Evolutionary conservation across 306 rosid genomes (phyloP).

Genomic region (Lathyrus sativus): DNA sequence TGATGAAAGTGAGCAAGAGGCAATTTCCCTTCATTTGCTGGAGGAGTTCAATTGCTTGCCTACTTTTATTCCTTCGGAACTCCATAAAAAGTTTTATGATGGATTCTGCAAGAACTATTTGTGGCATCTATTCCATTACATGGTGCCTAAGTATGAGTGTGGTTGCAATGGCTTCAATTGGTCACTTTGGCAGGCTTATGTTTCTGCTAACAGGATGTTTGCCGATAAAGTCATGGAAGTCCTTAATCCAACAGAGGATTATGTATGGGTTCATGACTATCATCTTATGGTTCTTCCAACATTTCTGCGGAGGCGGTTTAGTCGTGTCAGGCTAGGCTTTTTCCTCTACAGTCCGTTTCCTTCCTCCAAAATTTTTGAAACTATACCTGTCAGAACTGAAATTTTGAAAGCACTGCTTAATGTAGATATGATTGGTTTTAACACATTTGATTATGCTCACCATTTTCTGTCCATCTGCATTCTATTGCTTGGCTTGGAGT

Average conservation of each 20-base stretch:
- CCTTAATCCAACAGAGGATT: constrained; percentile 68
- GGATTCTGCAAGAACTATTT: constrained; percentile 84
- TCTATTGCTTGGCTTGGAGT: constrained; percentile 80
- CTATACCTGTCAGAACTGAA: constrained; percentile 80
- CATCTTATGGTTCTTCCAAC: constrained; percentile 97
- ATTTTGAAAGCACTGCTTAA: constrained; percentile 75
- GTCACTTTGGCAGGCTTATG: constrained; percentile 82
- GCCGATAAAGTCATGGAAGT: constrained; percentile 83
- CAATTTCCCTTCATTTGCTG: constrained; percentile 56
- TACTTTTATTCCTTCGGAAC: constrained; percentile 65
- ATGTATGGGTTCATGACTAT: constrained; percentile 90
- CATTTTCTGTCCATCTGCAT: constrained; percentile 86
- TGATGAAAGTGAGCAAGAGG: constrained; percentile 67
- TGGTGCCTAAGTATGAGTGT: constrained; percentile 66
- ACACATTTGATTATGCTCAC: constrained; percentile 90
- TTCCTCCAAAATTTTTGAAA: constrained; percentile 77
- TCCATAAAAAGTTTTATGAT: constrained; percentile 67
- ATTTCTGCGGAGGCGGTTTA: constrained; percentile 63
- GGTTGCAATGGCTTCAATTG: constrained; percentile 48
- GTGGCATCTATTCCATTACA: constrained; percentile 87
- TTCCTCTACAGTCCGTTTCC: constrained; percentile 90
- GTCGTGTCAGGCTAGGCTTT: constrained; percentile 74
- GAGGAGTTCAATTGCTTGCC: constrained; percentile 83
- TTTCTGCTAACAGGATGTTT: constrained; percentile 78
- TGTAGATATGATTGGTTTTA: constrained; percentile 80